Evolutionary conservation across 2,329 filamentous ascomycete genomes (phyloP).

Genomic region (Ophiostoma angusticollis): DNA sequence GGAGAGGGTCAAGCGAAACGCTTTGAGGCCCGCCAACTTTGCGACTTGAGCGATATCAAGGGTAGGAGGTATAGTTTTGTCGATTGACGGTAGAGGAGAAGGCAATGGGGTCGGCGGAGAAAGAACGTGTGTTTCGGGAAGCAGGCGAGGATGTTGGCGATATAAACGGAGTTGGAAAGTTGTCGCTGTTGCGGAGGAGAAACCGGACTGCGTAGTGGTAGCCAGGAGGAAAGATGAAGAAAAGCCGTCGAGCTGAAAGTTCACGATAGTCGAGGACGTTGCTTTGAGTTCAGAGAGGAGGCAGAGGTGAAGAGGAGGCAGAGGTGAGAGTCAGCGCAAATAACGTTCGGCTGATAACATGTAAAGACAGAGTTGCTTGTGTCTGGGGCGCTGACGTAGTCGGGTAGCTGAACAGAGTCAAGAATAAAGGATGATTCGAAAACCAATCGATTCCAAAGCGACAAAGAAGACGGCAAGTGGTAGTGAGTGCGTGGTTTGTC

Average conservation of each 20-base stretch:
- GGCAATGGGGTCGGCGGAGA: background rate
- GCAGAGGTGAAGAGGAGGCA: background rate
- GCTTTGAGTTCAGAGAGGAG: background rate
- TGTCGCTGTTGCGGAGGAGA: background rate
- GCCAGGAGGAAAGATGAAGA: constrained; percentile 6
- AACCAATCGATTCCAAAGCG: no score
- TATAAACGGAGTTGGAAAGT: background rate
- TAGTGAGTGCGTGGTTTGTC: no score
- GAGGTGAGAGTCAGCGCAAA: background rate
- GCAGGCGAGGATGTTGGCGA: background rate
- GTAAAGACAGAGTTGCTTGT: background rate
- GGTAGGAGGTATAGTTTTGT: constrained; percentile 3
- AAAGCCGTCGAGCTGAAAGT: background rate
- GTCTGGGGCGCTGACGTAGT: background rate
- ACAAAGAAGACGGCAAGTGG: no score
- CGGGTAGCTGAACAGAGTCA: background rate
- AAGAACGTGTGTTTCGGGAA: background rate
- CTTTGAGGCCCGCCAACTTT: constrained; percentile 31
- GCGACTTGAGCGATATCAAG: constrained; percentile 11
- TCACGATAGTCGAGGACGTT: background rate
- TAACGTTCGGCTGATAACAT: background rate
- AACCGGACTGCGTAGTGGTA: constrained; percentile 1
- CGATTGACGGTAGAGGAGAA: constrained; percentile 5
- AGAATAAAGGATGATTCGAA: background rate
- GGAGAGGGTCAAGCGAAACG: constrained; percentile 58